phyloP scores from a whole-genome alignment of 179 eudicot genomes.

The Actinidia arguta region DNA sequence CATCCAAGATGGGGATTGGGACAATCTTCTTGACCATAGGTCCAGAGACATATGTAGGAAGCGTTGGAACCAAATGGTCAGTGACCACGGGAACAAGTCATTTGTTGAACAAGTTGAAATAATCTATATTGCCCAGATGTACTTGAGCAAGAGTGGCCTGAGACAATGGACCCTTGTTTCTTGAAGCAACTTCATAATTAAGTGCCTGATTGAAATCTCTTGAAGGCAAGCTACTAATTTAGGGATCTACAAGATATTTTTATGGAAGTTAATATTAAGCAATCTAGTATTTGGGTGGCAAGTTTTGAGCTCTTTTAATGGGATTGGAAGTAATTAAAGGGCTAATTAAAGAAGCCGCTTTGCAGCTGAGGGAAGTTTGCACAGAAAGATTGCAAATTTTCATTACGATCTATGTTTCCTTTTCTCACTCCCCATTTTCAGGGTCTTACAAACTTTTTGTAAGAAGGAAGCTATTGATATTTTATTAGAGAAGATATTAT shows the following conservation, averaged over 20 bases:
- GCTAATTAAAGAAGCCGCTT: neutral
- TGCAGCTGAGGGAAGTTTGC: neutral
- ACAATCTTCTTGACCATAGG: slow-evolving; percentile 65
- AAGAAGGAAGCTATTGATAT: neutral
- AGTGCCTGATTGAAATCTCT: neutral
- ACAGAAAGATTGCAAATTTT: neutral
- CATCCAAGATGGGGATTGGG: slow-evolving; percentile 83
- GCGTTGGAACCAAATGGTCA: slow-evolving; percentile 76
- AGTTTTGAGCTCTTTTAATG: neutral
- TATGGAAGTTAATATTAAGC: neutral
- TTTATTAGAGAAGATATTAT: no score
- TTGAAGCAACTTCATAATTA: neutral
- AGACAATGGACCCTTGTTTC: slow-evolving; percentile 50
- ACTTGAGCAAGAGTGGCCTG: slow-evolving; percentile 58
- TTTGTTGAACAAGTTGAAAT: slow-evolving; percentile 74
- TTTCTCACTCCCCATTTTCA: neutral
- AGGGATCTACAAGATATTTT: neutral
- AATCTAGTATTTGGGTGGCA: neutral
- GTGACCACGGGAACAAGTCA: slow-evolving; percentile 43
- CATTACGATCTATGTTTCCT: neutral
- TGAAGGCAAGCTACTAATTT: neutral
- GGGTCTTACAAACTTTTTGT: neutral
- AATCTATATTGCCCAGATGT: slow-evolving; percentile 64
- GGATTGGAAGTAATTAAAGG: neutral
- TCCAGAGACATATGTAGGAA: slow-evolving; percentile 39